Base-by-base conservation (phyloP, 306 rosid species). In the Pterocarpus santalinus region DNA sequence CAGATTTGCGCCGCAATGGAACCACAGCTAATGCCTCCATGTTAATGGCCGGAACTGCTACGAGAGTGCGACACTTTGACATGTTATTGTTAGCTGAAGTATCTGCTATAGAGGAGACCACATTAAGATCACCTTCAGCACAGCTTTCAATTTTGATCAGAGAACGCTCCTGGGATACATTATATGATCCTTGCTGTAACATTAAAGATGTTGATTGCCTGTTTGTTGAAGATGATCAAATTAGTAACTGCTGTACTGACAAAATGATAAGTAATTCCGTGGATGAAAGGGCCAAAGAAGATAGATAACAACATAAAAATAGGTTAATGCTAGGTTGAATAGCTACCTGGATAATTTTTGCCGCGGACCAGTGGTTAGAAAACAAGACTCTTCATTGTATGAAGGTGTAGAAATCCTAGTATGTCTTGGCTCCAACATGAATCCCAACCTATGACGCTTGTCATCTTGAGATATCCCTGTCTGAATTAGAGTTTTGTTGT, bases 391-490 rank as follows among this genome's bases (percentile, higher is more conserved):
- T 76, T 89, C 76, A 13, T 70, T 57, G 73, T 46, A 80, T 41
- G 77, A 76, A 72, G 91, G 71, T 44, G 82, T 56, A 7, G 82
- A 67, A 46, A 69, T 78, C 67, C 69, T 85, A 47, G 82, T 62
- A 74, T 83, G 89, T 51, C 88, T 82, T 9, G 97, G 92, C 86
- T 92, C 94, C 89, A 92, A 90, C 78, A 85, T 84, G 81, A 92
- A 92, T 17, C 92, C 94, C 85, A 92, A 87, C 80, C 87, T 87
- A 74, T 84, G 85, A 22, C 73, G 84, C 80, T 87, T 90, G 60
- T 84, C 90, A 33, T 87, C 90, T 71, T 85, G 91, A 74, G 91
- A 90, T 75, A 92, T 92, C 64, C 97, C 97, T 3, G 92, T 87
- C 81, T 92, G 97, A 65, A 90, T 76, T 7, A 92, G 84, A 78